Evolutionary conservation across 2,329 filamentous ascomycete genomes (phyloP).

Genomic region (Cercospora sesami): DNA sequence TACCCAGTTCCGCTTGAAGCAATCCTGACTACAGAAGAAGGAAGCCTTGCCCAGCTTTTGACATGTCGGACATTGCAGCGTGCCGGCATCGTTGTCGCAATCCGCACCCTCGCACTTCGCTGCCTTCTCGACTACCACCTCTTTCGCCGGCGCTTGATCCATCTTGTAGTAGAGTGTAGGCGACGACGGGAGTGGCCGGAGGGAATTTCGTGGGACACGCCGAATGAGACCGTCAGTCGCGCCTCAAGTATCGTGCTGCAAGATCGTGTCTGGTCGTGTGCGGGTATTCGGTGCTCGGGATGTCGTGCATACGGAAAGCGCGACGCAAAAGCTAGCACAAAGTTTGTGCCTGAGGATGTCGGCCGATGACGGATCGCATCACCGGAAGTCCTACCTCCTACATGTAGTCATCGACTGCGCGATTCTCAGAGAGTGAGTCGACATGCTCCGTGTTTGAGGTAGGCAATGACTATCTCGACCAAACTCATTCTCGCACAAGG

Average conservation of each 20-base stretch:
- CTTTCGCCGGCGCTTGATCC: slow-evolving; percentile 39
- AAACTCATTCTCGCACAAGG: slow-evolving; percentile 20
- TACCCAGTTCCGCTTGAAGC: slow-evolving; percentile 99
- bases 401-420: slow-evolving; percentile 14
- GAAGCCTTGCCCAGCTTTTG: slow-evolving; percentile 87
- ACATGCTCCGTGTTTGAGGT: neutral
- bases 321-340: neutral
- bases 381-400: slow-evolving; percentile 4
- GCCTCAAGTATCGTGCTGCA: neutral
- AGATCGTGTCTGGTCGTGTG: neutral
- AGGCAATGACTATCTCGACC: slow-evolving; percentile 20
- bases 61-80: slow-evolving; percentile 91
- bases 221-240: neutral
- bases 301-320: neutral
- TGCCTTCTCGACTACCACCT: slow-evolving; percentile 47
- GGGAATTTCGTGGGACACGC: neutral
- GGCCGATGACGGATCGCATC: slow-evolving; percentile 18
- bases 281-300: neutral
- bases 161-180: slow-evolving; percentile 17
- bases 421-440: neutral
- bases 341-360: neutral
- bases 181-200: neutral
- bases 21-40: slow-evolving; percentile 97
- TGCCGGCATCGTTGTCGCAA: slow-evolving; percentile 81
- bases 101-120: slow-evolving; percentile 77